These are phyloP conservation scores for Debaryomyces fabryi DNA, from an alignment of 1,139 yeast species.

Conservation along the genomic window DNA sequence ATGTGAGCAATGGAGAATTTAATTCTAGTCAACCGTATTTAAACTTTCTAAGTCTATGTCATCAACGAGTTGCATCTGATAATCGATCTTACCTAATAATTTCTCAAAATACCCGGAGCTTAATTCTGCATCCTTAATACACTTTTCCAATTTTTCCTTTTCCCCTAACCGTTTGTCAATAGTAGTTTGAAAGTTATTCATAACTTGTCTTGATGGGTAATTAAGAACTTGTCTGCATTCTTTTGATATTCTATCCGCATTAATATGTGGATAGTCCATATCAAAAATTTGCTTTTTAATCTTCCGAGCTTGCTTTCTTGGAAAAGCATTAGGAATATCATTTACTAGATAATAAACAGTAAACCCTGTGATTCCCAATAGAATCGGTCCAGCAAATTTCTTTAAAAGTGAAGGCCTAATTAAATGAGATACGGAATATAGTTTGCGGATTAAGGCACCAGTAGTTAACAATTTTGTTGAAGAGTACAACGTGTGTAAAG, in stretches of 20 bases:
- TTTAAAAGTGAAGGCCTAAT: constrained; percentile 34
- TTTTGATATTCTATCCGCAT: constrained; percentile 75
- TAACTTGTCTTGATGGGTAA: constrained; percentile 82
- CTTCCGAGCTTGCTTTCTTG: constrained; percentile 77
- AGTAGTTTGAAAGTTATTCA: constrained; percentile 70
- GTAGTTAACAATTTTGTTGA: constrained; percentile 48
- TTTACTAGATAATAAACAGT: constrained; percentile 67
- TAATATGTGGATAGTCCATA: constrained; percentile 75
- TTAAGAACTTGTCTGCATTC: constrained; percentile 83
- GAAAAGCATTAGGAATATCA: constrained; percentile 89
- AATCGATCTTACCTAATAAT: constrained; percentile 49
- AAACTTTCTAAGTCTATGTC: constrained; percentile 58
- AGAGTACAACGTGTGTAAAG: constrained; percentile 46
- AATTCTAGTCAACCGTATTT: constrained; percentile 42
- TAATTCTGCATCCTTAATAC: constrained; percentile 59
- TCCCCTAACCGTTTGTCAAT: constrained; percentile 66
- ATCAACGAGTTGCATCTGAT: constrained; percentile 50
- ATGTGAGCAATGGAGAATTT: not conserved
- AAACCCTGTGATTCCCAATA: constrained; percentile 56
- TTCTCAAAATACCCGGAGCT: constrained; percentile 63
- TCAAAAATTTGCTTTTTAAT: constrained; percentile 62
- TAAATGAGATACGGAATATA: constrained; percentile 30
- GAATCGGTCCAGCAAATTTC: constrained; percentile 47
- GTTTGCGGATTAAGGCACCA: constrained; percentile 42
- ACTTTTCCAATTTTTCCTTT: constrained; percentile 57